phyloP scores from a whole-genome alignment of 371 early-diverging fungal species.

The Circinella umbellata region DNA sequence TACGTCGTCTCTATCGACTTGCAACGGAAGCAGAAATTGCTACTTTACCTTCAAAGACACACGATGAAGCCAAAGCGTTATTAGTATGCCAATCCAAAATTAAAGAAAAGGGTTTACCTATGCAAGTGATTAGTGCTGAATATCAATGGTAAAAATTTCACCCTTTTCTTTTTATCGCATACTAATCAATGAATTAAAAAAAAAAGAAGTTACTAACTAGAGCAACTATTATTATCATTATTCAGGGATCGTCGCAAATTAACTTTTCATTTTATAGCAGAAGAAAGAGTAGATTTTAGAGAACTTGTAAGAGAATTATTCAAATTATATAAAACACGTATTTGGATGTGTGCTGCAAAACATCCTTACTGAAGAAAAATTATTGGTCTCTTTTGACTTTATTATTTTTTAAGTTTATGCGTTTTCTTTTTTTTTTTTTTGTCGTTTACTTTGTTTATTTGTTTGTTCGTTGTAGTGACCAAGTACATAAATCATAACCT shows the following conservation, averaged over 20 bases:
- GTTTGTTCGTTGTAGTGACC: too few species aligned
- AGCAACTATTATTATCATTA: background rate
- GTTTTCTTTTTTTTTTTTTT: too few species aligned
- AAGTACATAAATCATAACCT: too few species aligned
- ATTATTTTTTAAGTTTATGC: too few species aligned
- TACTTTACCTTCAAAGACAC: constrained; percentile 72
- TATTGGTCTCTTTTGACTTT: too few species aligned
- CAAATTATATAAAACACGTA: constrained; percentile 98
- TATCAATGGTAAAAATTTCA: constrained; percentile 82
- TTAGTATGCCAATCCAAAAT: constrained; percentile 88
- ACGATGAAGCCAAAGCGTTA: constrained; percentile 91
- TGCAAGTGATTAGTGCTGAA: constrained; percentile 97
- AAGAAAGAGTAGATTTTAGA: constrained; percentile 96
- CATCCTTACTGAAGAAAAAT: background rate
- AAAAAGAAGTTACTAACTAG: background rate
- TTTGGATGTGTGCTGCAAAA: constrained; percentile 86
- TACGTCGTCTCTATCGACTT: constrained; percentile 73
- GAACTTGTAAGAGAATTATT: constrained; percentile 98
- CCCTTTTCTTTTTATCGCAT: background rate
- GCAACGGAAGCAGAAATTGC: constrained; percentile 81
- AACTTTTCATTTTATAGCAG: constrained; percentile 93
- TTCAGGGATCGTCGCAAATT: constrained; percentile 91
- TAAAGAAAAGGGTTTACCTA: constrained; percentile 83
- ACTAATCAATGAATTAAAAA: background rate
- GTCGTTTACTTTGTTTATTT: too few species aligned